Conservation (phyloP, 805 yeast genomes). For the Yarrowia deformans region DNA sequence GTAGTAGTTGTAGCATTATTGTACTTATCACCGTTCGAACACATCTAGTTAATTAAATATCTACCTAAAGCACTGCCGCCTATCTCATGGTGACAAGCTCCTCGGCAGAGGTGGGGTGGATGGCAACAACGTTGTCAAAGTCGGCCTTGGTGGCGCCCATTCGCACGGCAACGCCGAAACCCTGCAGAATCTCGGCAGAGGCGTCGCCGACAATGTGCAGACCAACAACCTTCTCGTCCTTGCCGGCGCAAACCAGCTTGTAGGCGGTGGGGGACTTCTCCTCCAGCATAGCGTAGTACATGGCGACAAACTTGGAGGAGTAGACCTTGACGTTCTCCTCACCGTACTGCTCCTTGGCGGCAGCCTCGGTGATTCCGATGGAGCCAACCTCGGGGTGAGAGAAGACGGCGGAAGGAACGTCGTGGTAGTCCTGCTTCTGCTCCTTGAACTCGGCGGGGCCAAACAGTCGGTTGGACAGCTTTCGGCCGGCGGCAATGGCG, state of each 20-base stretch:
- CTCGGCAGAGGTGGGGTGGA: constrained; percentile 98
- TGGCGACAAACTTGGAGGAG: constrained; percentile 81
- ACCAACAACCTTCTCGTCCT: constrained; percentile 93
- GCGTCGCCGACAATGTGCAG: constrained; percentile 91
- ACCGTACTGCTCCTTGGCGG: constrained; percentile 82
- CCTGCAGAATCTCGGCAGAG: constrained; percentile 93
- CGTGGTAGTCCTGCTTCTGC: constrained; percentile 82
- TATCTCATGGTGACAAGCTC: constrained; percentile 85
- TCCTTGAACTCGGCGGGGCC: constrained; percentile 74
- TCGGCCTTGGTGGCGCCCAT: constrained; percentile 99
- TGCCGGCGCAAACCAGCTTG: constrained; percentile 78
- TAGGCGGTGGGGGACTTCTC: constrained; percentile 87
- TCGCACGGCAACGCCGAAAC: constrained; percentile 96
- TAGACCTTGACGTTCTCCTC: constrained; percentile 80
- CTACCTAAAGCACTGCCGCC: constrained; percentile 25
- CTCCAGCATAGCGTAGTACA: constrained; percentile 83
- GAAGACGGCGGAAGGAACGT: constrained; percentile 95
- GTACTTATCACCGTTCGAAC: too few relatives aligned
- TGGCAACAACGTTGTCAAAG: constrained; percentile 95
- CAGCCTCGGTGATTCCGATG: constrained; percentile 82
- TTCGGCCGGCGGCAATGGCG: constrained; percentile 98
- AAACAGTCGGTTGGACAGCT: constrained; percentile 87
- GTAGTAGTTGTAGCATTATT: too few relatives aligned
- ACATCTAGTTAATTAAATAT: constrained; percentile 6
- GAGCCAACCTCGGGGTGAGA: constrained; percentile 98